Conservation (phyloP, 1,284 basidiomycete genomes). For the Cutaneotrichosporon sp. region DNA sequence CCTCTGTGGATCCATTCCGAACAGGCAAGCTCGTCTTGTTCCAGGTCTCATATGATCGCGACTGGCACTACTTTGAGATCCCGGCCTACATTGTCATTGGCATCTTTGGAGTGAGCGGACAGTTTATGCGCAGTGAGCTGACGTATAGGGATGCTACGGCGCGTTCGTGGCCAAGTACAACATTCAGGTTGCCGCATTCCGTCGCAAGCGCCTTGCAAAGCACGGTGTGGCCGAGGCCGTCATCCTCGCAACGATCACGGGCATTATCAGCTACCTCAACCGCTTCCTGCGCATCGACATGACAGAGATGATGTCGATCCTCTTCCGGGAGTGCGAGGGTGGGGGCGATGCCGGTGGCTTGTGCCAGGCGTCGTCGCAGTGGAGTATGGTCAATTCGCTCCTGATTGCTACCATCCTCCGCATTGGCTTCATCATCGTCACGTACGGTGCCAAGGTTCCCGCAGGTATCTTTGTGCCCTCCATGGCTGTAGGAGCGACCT, state of each 20-base stretch:
- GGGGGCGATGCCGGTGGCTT: conserved; percentile 87
- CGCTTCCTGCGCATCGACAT: conserved; percentile 94
- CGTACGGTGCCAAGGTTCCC: conserved; percentile 94
- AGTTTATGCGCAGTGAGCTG: no score
- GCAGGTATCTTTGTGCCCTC: conserved; percentile 97
- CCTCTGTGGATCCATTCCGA: conserved; percentile 95
- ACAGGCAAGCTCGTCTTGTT: conserved; percentile 98
- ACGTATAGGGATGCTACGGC: conserved; percentile 81
- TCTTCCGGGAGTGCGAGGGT: conserved; percentile 94
- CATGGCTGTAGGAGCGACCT: conserved; percentile 95
- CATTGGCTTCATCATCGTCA: conserved; percentile 78
- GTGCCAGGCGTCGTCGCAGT: conserved; percentile 91
- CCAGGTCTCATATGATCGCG: conserved; percentile 93
- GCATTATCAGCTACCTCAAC: conserved; percentile 89
- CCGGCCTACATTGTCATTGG: conserved; percentile 92
- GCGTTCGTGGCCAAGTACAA: conserved; percentile 97
- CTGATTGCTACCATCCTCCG: conserved; percentile 87
- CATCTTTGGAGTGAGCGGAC: conserved; percentile 87
- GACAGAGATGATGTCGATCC: conserved; percentile 93
- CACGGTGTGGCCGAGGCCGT: conserved; percentile 88
- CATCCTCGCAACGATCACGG: conserved; percentile 77
- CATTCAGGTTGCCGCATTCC: conserved; percentile 87
- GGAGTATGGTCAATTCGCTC: conserved; percentile 90
- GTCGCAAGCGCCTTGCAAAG: conserved; percentile 76
- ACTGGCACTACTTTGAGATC: conserved; percentile 99